A percentile compares a stretch with the other conserved stretches of the same genome.
phyloP scores from a whole-genome alignment of 2,329 filamentous ascomycete species.

The Botrytis tulipae region DNA sequence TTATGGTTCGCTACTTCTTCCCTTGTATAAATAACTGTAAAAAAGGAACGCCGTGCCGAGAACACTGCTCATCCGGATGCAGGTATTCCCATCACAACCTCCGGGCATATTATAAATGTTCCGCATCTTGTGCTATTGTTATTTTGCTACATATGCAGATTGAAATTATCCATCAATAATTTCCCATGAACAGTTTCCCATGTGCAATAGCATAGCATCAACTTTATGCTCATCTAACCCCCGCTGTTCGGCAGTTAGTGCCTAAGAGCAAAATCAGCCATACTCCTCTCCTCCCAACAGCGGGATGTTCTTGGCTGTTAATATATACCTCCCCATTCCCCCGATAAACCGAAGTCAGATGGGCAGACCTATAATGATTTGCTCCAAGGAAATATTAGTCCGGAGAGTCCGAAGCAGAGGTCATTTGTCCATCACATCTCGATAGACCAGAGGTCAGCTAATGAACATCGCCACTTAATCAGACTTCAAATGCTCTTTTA shows the following conservation, averaged over 20 bases:
- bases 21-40: neutral
- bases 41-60: neutral
- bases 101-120: neutral
- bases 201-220: neutral
- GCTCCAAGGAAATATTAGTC: neutral
- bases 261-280: neutral
- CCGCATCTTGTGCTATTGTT: neutral
- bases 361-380: neutral
- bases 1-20: neutral
- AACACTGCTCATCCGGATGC: no score
- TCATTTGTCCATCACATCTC: constrained; percentile 3
- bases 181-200: no score
- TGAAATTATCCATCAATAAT: constrained; percentile 10
- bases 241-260: neutral
- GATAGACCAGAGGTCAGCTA: neutral
- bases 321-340: neutral
- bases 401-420: constrained; percentile 2
- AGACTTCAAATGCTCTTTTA: constrained; percentile 30
- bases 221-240: neutral
- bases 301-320: neutral
- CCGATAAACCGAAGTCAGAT: neutral
- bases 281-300: neutral
- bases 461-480: neutral
- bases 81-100: neutral
- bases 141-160: neutral